Conservation (phyloP, 1,139 yeast species). For the Saccharomyces hybrid region DNA sequence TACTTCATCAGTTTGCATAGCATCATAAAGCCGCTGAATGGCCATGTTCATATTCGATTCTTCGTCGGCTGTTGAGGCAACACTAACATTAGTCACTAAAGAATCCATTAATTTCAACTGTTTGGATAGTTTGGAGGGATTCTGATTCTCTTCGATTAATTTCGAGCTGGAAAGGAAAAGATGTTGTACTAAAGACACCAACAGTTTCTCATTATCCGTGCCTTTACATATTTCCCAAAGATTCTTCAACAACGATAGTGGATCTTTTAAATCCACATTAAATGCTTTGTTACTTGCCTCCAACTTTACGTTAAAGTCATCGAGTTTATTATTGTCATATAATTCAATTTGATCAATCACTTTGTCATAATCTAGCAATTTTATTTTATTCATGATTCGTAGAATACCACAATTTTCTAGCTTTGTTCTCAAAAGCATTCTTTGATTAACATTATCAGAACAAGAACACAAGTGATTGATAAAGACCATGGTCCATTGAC, state of each 20-base stretch:
- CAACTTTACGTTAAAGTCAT: slow-evolving; percentile 62
- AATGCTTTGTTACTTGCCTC: slow-evolving; percentile 55
- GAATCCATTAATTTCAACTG: slow-evolving; percentile 79
- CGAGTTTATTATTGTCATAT: slow-evolving; percentile 58
- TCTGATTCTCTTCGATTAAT: slow-evolving; percentile 45
- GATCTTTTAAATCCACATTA: slow-evolving; percentile 62
- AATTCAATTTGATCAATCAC: slow-evolving; percentile 60
- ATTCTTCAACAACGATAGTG: slow-evolving; percentile 59
- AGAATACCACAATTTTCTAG: slow-evolving; percentile 70
- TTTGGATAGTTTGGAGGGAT: slow-evolving; percentile 48
- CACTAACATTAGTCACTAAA: slow-evolving; percentile 69
- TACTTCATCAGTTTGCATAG: slow-evolving; percentile 86
- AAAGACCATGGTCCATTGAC: slow-evolving; percentile 68
- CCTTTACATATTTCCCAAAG: slow-evolving; percentile 68
- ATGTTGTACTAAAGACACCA: slow-evolving; percentile 77
- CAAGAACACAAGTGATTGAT: slow-evolving; percentile 65
- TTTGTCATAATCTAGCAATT: slow-evolving; percentile 52
- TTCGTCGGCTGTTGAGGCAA: slow-evolving; percentile 54
- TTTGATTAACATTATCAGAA: slow-evolving; percentile 55
- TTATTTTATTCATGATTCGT: slow-evolving; percentile 55
- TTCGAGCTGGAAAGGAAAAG: slow-evolving; percentile 46
- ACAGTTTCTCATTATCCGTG: slow-evolving; percentile 63
- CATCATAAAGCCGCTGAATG: slow-evolving; percentile 66
- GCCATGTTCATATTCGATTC: slow-evolving; percentile 78
- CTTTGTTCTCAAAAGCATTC: slow-evolving; percentile 72